Base-by-base conservation (phyloP, 495 filamentous ascomycete species). In the Umbilicaria muhlenbergii region DNA sequence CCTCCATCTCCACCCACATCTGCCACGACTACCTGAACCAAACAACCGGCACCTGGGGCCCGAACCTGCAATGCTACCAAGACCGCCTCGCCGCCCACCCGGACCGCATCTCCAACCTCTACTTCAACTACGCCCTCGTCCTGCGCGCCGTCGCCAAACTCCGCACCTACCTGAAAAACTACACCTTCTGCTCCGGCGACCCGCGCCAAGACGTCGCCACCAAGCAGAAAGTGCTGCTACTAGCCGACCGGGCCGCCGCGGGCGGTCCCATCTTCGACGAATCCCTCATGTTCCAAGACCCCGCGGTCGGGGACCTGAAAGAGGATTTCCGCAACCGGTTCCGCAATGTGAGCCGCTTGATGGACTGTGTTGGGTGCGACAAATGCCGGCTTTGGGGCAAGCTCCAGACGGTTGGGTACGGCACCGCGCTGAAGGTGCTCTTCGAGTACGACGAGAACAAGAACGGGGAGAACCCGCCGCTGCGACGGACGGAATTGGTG, bases 301-400 rank as follows among this genome's bases (percentile, higher is more conserved):
- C 69, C 11, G 58, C 57, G 46, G 76, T 78, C 45, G 81, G 78
- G 31, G 70, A 73, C 50, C 68, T 96, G 33, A 96, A 95, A 58
- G 92, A 96, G 58, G 91, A 98, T 57, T 98, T 98, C 72, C 81
- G 85, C 51, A 89, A 92, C 57, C 83, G 91, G 12, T 96, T 98
- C 74, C 75, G 91, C 50, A 98, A 98, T 51, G 86, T 98, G 42
- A 87, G 81, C 51, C 76, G 91, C 16, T 65, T 96, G 52, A 98
- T 98, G 91, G 91, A 98, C 63, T 98, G 91, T 59, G 91, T 96
- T 13, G 91, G 91, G 16, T 98, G 91, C 62, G 91, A 98, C 65
- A 98, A 98, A 65, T 98, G 91, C 64, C 77, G 91, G 13, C 75
- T 98, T 3, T 98, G 91, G 92, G 91, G 91, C 39, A 98, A 96